phyloP scores from a whole-genome alignment of 2,329 filamentous ascomycete species.

The Cytospora mali region DNA sequence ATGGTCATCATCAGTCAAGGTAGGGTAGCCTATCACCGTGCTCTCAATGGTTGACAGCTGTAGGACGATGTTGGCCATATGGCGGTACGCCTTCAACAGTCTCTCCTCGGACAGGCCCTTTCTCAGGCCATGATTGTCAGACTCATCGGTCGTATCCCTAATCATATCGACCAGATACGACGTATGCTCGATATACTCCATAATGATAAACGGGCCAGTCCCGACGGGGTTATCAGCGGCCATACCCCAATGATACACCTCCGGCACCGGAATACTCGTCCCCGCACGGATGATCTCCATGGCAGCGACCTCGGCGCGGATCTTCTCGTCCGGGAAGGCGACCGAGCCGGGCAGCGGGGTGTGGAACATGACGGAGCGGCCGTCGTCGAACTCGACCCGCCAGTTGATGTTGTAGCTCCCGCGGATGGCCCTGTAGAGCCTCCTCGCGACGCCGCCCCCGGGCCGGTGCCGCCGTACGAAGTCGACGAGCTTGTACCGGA shows the following conservation, averaged over 20 bases:
- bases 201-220: conserved; percentile 43
- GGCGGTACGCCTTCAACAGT: conserved; percentile 14
- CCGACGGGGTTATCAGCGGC: conserved; percentile 38
- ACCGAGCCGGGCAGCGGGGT: conserved; percentile 26
- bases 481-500: conserved; percentile 9
- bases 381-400: conserved; percentile 20
- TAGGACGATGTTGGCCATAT: conserved; percentile 21
- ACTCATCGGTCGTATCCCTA: not conserved
- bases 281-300: conserved; percentile 38
- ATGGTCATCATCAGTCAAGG: not conserved
- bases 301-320: conserved; percentile 40
- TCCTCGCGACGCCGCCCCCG: not conserved
- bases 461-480: conserved; percentile 3
- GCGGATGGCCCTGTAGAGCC: not conserved
- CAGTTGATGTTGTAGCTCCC: conserved; percentile 23
- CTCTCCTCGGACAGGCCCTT: not conserved
- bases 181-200: conserved; percentile 40
- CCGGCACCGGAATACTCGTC: conserved; percentile 41
- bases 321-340: conserved; percentile 40
- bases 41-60: conserved; percentile 15
- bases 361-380: conserved; percentile 8
- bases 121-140: not conserved
- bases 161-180: conserved; percentile 2
- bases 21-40: conserved; percentile 6
- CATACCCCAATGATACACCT: conserved; percentile 37